Evolutionary conservation across 805 yeast species (phyloP), one percentile per base, ranked within the genome.

Genomic region (Lachancea mirantina): DNA sequence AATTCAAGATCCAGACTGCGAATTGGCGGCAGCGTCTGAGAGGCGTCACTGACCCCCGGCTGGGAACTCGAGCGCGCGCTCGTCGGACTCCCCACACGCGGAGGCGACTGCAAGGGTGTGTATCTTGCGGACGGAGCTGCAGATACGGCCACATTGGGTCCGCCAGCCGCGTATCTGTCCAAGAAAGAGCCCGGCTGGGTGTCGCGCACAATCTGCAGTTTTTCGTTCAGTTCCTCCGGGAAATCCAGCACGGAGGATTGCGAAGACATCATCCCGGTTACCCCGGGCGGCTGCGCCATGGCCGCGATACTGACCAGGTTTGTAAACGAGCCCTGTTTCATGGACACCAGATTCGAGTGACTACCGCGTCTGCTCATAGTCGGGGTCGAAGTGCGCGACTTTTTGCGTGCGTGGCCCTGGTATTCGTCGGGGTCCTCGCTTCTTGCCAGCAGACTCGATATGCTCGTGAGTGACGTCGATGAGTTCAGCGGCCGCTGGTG

Each of bases 1-100:
- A 55, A 55, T 36, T 46, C 57, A 13, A 55, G 25, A 28, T 50
- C 57, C 34, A 55, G 39, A 42, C 57, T 53, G 38, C 60, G 45
- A 19, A 55, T 41, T 14, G 60, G 56, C 19, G 60, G 60, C 20
- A 55, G 38, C 9, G 43, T 34, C 14, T 35, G n/a, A 36, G 19
- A 30, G 13, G 20, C 40, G 14, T 26, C 11, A 11, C 19, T 26
- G 11, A 25, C 34, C 14, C 14, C 24, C 3, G 11, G 14, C 9
- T 14, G 8, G 14, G 25, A 4, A 14, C 20, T 13, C n/a, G 10
- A 15, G 26, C 30, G 20, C n/a, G 41, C 38, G 29, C 20, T 27
- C 23, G 35, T 34, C 16, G 38, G 35, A 25, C 33, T 35, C 26
- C 32, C 26, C 28, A 35, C 11, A 21, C 35, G 30, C 18, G 36